Base-by-base conservation (phyloP, 2,329 filamentous ascomycete species). In the Phialophora tarda region DNA sequence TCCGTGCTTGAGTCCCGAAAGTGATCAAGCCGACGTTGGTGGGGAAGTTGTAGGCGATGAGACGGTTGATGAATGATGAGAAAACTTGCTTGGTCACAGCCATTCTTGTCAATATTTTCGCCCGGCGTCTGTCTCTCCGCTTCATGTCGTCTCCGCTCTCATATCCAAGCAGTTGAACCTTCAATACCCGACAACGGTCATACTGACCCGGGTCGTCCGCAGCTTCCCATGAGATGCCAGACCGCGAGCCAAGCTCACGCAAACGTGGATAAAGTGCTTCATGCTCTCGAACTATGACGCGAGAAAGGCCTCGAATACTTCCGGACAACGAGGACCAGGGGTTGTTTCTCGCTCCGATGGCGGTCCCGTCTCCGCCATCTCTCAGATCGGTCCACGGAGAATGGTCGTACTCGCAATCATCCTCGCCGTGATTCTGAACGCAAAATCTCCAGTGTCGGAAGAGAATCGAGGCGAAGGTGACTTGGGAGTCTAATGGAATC, bases 71-170 rank as follows among this genome's bases (percentile, higher is more conserved):
- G 63, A 77, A 74, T 6, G 75, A 74, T 48, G 77, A 74, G 60
- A 79, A 79, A 69, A 78, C 76, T 59, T 79, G 74, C 66, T 79
- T 78, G 17, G 77, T 64, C 3, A 78, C 76, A 48, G 77, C 76
- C 10, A 79, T 69, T 11, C 75, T 69, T 28, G 64, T 69, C 32
- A 59, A 34, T 6, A 8, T 47, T 26, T 26, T 66, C 66, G 59
- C 55, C 23, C 21, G 57, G 32, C 44, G 38, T 10, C 12, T 24
- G 55, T 64, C 23, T 17, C 26, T 14, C n/a, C 26, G 50, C n/a
- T 65, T 50, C 4, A 17, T 26, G 23, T 34, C 28, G 41, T 54
- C 28, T 6, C 44, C 24, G 54, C 26, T n/a, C 1, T 68, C 28
- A 8, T 65, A 50, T 24, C 73, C 64, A 59, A 73, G 73, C 30